A percentile compares a stretch with the other conserved stretches of the same genome.
Evolutionary conservation across 1,284 basidiomycete genomes (phyloP).

Genomic region (Ceratobasidium sp.): DNA sequence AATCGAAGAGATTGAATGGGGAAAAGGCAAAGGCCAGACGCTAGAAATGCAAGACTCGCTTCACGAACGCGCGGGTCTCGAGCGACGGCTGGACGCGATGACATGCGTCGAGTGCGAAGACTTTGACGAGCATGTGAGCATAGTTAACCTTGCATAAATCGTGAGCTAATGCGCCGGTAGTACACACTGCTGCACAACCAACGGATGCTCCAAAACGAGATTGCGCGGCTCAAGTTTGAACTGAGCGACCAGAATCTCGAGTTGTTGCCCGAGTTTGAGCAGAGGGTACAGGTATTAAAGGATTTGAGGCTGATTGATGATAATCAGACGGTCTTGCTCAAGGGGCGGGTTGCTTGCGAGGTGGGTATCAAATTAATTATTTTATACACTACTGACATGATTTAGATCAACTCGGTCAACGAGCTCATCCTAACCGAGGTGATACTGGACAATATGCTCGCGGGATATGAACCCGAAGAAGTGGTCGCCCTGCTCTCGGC

Average conservation of each 20-base stretch:
- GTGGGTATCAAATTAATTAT: conserved; percentile 51
- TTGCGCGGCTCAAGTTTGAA: conserved; percentile 76
- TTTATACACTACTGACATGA: neutral
- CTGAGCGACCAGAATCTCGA: conserved; percentile 97
- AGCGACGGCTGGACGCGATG: conserved; percentile 54
- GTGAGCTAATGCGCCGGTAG: conserved; percentile 52
- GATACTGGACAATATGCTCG: conserved; percentile 93
- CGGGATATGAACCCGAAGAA: conserved; percentile 90
- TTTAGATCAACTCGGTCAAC: conserved; percentile 93
- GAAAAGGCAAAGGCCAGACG: conserved; percentile 72
- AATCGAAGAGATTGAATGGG: conserved; percentile 85
- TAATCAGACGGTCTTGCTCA: conserved; percentile 91
- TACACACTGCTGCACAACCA: conserved; percentile 77
- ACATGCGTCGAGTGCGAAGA: conserved; percentile 65
- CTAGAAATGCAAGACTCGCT: conserved; percentile 92
- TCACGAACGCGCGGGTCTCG: conserved; percentile 62
- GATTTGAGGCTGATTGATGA: conserved; percentile 92
- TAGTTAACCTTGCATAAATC: neutral
- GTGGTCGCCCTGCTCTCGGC: conserved; percentile 96
- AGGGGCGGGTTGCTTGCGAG: conserved; percentile 98
- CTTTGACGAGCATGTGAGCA: conserved; percentile 71
- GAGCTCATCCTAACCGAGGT: conserved; percentile 96
- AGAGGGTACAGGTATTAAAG: conserved; percentile 89
- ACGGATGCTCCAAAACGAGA: conserved; percentile 73
- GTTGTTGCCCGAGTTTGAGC: conserved; percentile 96